Conservation (phyloP, 163 green algal species). For the Chlamydomonas reinhardtii region DNA sequence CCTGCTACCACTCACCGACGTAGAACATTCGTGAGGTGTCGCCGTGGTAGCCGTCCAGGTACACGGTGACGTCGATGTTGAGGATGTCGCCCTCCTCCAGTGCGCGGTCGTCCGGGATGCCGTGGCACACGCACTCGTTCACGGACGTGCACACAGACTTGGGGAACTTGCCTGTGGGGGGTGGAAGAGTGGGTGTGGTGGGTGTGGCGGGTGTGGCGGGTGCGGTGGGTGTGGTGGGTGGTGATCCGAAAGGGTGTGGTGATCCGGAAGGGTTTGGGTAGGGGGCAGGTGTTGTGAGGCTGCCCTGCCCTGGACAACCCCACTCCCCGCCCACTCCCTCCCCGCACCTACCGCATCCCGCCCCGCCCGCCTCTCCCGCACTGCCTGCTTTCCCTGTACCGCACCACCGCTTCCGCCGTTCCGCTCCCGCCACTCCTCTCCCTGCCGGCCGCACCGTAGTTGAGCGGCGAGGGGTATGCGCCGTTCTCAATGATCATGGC, state of each 20-base stretch:
- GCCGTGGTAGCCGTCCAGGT: conserved; percentile 93
- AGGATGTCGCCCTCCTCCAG: conserved; percentile 93
- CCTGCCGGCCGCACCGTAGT: conserved; percentile 69
- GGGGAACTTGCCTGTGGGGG: conserved; percentile 81
- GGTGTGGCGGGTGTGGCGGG: background rate
- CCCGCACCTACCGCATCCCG: no score
- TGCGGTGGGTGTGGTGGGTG: background rate
- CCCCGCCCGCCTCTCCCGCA: no score
- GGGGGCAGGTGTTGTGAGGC: no score
- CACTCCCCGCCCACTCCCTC: no score
- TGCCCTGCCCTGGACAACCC: no score
- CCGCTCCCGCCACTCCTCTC: background rate
- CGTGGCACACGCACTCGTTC: conserved; percentile 99
- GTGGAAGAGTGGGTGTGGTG: conserved; percentile 3
- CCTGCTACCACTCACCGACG: conserved; percentile 79
- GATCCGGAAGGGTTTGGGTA: no score
- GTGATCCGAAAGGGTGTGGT: background rate
- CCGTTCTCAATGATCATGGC: conserved; percentile 82
- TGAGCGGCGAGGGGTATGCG: conserved; percentile 93
- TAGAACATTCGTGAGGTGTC: conserved; percentile 95
- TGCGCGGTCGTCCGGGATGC: conserved; percentile 93
- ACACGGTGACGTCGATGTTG: conserved; percentile 97
- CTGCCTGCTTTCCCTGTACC: no score
- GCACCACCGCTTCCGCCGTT: background rate
- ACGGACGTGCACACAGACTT: conserved; percentile 98